A percentile compares a stretch with the other conserved stretches of the same genome.
phyloP scores from a whole-genome alignment of 169 alveolate genomes.

The Besnoitia besnoiti region DNA sequence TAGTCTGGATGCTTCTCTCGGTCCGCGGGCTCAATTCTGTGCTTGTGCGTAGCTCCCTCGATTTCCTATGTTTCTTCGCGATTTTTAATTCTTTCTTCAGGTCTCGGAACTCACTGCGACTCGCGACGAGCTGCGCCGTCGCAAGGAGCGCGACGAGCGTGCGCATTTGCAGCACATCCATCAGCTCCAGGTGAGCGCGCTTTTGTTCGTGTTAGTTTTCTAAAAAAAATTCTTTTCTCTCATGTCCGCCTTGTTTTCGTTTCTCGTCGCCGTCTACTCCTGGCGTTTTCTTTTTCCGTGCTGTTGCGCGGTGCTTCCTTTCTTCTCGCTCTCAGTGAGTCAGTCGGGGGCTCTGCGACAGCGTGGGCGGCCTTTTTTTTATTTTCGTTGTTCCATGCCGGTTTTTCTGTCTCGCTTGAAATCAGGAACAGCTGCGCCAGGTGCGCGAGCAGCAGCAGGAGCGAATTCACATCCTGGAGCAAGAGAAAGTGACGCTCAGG shows the following conservation, averaged over 20 bases:
- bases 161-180: not conserved
- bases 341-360: not conserved
- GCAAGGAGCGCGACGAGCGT: not conserved
- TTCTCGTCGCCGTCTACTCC: not conserved
- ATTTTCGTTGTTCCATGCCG: not conserved
- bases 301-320: too few species aligned
- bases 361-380: not conserved
- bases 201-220: not conserved
- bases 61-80: too few species aligned
- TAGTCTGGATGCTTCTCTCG: too few species aligned
- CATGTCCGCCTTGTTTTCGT: not conserved
- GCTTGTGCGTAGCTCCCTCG: too few species aligned
- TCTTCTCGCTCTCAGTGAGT: too few species aligned
- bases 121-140: constrained; percentile 16
- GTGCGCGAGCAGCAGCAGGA: constrained; percentile 27
- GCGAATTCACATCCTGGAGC: not conserved
- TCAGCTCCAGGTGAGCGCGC: constrained; percentile 7
- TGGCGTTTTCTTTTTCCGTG: not conserved
- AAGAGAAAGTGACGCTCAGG: constrained; percentile 21
- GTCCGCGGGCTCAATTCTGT: too few species aligned
- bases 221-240: not conserved
- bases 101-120: not conserved
- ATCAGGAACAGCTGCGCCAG: constrained; percentile 32
- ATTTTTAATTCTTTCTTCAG: not conserved
- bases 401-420: not conserved